Evolutionary conservation across 176 grass and related monocot species (phyloP).

Genomic region (Oryza meridionalis): DNA sequence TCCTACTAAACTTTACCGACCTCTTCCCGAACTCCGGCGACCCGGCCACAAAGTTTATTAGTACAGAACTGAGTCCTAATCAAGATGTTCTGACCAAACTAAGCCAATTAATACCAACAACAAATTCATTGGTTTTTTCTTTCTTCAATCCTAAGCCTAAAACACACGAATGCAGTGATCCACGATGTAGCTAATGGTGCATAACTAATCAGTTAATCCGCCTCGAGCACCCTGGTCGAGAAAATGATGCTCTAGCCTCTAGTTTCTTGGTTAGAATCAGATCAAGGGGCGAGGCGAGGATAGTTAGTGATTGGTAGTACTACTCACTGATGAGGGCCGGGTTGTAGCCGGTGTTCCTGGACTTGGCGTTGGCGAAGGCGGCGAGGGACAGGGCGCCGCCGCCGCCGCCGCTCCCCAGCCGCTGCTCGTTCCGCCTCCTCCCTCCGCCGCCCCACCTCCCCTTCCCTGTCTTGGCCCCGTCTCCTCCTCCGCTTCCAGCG

Average conservation of each 20-base stretch:
- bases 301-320: not conserved
- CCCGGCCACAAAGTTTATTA: not conserved
- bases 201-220: not conserved
- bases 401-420: conserved; percentile 59
- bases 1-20: not conserved
- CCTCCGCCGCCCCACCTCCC: conserved; percentile 46
- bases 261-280: not conserved
- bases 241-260: not conserved
- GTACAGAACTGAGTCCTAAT: not conserved
- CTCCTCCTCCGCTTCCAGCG: not conserved
- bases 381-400: conserved; percentile 81
- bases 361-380: conserved; percentile 84
- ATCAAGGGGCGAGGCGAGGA: not conserved
- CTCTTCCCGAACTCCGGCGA: not conserved
- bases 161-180: not conserved
- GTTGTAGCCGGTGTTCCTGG: conserved; percentile 69
- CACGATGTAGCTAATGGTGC: not conserved
- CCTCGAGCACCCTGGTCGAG: not conserved
- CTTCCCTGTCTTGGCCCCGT: conserved; percentile 39
- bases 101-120: not conserved
- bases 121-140: not conserved
- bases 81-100: not conserved
- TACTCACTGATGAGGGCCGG: conserved; percentile 75
- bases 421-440: conserved; percentile 64
- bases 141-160: not conserved